Evolutionary conservation across 225 moss, liverwort and hornwort species (phyloP).

Genomic region (Pseudisothecium myosuroides): DNA sequence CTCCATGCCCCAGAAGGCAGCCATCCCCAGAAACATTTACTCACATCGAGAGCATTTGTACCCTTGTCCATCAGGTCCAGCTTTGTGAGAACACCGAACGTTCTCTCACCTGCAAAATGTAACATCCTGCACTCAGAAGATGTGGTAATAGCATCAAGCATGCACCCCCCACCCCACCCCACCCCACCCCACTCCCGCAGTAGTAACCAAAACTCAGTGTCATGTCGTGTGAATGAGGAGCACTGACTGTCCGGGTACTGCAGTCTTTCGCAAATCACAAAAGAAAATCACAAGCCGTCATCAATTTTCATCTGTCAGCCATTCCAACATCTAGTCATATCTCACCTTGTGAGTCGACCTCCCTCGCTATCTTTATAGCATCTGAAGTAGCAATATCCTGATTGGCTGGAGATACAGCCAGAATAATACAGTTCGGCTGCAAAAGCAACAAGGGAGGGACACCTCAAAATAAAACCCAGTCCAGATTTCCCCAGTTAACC

Average conservation of each 20-base stretch:
- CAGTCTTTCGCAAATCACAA: neutral
- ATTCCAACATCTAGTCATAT: neutral
- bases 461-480: neutral
- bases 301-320: neutral
- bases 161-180: neutral
- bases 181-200: neutral
- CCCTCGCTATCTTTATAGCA: conserved; percentile 49
- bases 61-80: conserved; percentile 58
- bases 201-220: neutral
- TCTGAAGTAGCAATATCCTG: conserved; percentile 59
- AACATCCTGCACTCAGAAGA: neutral
- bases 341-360: conserved; percentile 42
- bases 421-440: conserved; percentile 48
- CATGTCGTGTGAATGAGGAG: neutral
- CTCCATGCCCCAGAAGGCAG: neutral
- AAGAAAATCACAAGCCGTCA: neutral
- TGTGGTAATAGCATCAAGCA: neutral
- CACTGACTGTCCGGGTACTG: neutral
- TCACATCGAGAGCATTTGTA: conserved; percentile 37
- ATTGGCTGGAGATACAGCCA: conserved; percentile 54
- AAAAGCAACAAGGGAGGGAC: neutral
- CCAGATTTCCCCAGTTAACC: neutral
- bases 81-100: conserved; percentile 40
- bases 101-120: conserved; percentile 27
- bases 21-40: neutral